Percentiles rank a stretch among this genome's conserved stretches.
Evolutionary conservation across 176 grass and related monocot species (phyloP).

Genomic region (Aechmea fasciata): DNA sequence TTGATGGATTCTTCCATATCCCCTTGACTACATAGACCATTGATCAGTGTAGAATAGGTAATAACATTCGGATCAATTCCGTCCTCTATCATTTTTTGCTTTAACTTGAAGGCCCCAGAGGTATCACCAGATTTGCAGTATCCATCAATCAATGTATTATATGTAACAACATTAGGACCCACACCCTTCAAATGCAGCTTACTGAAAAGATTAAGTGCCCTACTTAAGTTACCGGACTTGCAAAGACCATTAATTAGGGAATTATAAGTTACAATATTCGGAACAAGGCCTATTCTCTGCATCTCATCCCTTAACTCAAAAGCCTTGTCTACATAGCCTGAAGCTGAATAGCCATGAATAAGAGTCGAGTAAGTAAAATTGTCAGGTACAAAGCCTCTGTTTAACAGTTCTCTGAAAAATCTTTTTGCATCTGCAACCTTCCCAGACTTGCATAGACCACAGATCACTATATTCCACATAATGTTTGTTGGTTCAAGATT

Average conservation of each 20-base stretch:
- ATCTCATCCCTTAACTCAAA: conserved; percentile 71
- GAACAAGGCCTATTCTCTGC: conserved; percentile 41
- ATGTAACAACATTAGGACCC: conserved; percentile 62
- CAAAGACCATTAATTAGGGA: conserved; percentile 91
- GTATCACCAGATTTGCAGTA: conserved; percentile 63
- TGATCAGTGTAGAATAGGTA: conserved; percentile 89
- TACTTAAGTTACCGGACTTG: conserved; percentile 56
- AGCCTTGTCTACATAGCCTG: conserved; percentile 55
- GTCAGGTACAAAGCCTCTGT: conserved; percentile 58
- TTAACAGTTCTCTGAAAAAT: conserved; percentile 42
- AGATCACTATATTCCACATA: conserved; percentile 85
- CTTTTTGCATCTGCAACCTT: conserved; percentile 61
- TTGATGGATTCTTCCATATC: conserved; percentile 92
- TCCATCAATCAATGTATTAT: conserved; percentile 77
- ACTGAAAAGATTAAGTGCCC: conserved; percentile 66
- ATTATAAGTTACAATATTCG: conserved; percentile 77
- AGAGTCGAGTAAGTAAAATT: conserved; percentile 76
- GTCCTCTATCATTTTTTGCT: conserved; percentile 77
- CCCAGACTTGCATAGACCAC: conserved; percentile 75
- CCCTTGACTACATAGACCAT: conserved; percentile 75
- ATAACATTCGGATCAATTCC: conserved; percentile 58
- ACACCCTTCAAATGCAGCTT: conserved; percentile 63
- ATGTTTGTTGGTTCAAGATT: conserved; percentile 48
- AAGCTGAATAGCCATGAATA: conserved; percentile 68
- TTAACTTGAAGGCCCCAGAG: conserved; percentile 80